Evolutionary conservation across 2,329 filamentous ascomycete species (phyloP), one percentile per base, ranked within the genome.

Genomic region (Xylaria sp.): DNA sequence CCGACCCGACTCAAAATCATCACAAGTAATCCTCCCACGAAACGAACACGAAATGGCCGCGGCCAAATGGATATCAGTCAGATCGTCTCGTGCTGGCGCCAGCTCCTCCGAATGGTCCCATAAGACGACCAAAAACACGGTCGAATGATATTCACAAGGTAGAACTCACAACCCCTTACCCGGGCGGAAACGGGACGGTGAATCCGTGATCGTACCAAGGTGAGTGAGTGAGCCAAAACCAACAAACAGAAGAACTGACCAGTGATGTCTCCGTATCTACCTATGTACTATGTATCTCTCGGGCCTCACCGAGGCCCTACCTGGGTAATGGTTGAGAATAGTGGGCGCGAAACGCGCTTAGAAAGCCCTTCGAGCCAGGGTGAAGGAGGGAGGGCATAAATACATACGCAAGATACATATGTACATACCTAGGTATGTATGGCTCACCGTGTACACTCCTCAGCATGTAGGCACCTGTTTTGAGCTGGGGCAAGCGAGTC

Each of bases 321-420:
- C 20, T 50, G 12, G 46, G 46, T 50, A 50, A 9, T 20, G 7
- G 9, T 48, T 55, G 52, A 9, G 18, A 20, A 31, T 34, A 23
- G 56, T 9, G 62, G 57, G 66, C 66, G 66, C 56, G 44, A 65
- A 61, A 8, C 60, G 66, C 66, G 66, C 62, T 65, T 69, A 65
- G 28, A 62, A 25, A 5, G 15, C 8, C 15, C 15, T 34, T 9
- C 28, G 8, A n/a, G 63, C 48, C 48, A 46, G 54, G 37, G 48
- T 25, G 23, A 25, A 54, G 4, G 34, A 37, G 7, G 34, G 34
- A 37, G 54, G 28, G 52, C 12, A 54, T 34, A 54, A 34, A 54
- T 54, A 54, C 51, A 18, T 46, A 18, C 41, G n/a, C 18, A 44
- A 25, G 1, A 25, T 25, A 25, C 13, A 54, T 34, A 31, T 13